Base-by-base conservation (phyloP, 2,329 filamentous ascomycete species). In the Neocatenulostroma microsporum region DNA sequence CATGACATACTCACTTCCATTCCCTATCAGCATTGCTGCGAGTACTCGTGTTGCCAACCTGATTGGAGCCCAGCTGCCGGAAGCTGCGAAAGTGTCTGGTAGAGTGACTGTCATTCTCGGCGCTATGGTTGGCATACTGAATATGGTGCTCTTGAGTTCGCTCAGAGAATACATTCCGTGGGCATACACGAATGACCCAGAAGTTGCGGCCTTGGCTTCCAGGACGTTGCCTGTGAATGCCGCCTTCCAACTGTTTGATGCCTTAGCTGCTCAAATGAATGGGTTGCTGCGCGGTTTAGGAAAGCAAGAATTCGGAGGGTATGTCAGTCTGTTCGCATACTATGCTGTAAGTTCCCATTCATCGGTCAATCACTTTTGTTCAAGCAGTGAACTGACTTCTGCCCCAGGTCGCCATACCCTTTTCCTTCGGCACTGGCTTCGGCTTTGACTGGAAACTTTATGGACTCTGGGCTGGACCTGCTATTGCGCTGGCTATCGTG, bases 11-110 rank as follows among this genome's bases (percentile, higher is more conserved):
- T 86, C 94, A 60, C 80, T 96, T 32, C 87, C 89, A 0, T 96
- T 96, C 64, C 84, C 89, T 0, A 75, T 95, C 42, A 84, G 82
- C 21, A 89, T 96, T 40, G 88, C 89, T 3, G 78, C 82, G 0
- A 89, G 82, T 10, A 96, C 89, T 0, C 80, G 89, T 1, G 78
- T 95, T 11, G 89, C 88, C 13, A 96, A 95, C 51, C 67, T 96
- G 21, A 93, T 96, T 44, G 91, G 89, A 7, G 88, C 89, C 0
- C 82, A 80, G 1, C 71, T 95, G 9, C 79, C 84, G 3, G 78
- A 80, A 30, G 83, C 88, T 0, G 88, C 88, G 12, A 85, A 80
- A 56, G 82, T 76, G 3, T 82, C 82, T 1, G 83, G 82, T n/a
- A 80, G 76, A 60, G 87, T 94, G 38, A 80, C 78, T 4, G 72